These are phyloP conservation scores for Curvularia lunata DNA, from an alignment of 2,329 filamentous ascomycete species.

Conservation along the genomic window DNA sequence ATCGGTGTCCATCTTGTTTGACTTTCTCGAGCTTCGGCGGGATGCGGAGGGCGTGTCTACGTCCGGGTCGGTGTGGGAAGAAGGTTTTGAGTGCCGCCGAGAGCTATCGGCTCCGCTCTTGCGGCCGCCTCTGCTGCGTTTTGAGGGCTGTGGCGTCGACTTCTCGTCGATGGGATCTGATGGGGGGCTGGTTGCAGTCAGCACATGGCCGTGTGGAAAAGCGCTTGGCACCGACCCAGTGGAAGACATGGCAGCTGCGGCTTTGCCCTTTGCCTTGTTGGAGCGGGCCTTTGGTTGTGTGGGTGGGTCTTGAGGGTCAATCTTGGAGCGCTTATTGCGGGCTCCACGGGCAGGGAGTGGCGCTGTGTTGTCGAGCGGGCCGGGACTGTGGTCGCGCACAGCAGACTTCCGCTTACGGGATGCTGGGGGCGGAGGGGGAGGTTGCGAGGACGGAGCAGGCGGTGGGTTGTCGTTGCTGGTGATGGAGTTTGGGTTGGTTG, in stretches of 20 bases:
- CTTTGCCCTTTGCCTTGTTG: constrained; percentile 66
- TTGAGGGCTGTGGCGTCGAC: constrained; percentile 66
- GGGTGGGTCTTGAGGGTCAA: constrained; percentile 62
- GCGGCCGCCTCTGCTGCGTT: constrained; percentile 76
- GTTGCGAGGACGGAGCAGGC: constrained; percentile 48
- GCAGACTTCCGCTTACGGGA: constrained; percentile 79
- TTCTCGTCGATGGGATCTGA: constrained; percentile 69
- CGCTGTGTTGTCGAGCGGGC: constrained; percentile 52
- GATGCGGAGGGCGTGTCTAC: constrained; percentile 38
- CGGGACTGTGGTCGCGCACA: constrained; percentile 51
- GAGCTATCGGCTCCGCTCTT: constrained; percentile 63
- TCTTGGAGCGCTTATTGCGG: constrained; percentile 64
- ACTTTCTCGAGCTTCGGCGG: constrained; percentile 41
- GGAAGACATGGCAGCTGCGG: constrained; percentile 69
- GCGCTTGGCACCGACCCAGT: constrained; percentile 61
- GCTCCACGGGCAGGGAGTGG: constrained; percentile 42
- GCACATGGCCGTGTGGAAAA: constrained; percentile 12
- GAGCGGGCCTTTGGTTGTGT: constrained; percentile 55
- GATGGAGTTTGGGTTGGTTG: constrained; percentile 59
- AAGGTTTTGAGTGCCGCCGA: constrained; percentile 22
- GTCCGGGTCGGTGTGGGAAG: constrained; percentile 30
- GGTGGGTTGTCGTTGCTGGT: constrained; percentile 49
- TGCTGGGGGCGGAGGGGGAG: constrained; percentile 53
- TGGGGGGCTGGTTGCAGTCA: constrained; percentile 60
- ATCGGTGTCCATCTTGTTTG: constrained; percentile 64